phyloP scores from a whole-genome alignment of 176 grass and related monocot genomes.

The Triticum timopheevii region DNA sequence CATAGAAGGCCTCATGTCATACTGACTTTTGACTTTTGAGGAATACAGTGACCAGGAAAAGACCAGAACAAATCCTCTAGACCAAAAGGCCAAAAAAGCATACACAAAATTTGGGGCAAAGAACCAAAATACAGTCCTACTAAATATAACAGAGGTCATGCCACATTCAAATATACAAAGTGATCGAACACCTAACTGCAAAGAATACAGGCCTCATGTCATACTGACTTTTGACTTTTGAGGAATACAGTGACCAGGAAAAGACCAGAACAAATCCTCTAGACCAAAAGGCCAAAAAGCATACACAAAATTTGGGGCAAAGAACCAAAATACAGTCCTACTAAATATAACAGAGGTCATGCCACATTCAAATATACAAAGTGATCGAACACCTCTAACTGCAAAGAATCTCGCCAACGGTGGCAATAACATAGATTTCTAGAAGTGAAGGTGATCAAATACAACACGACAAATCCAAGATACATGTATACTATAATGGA shows the following conservation, averaged over 20 bases:
- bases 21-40: constrained; percentile 19
- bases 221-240: constrained; percentile 24
- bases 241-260: background rate
- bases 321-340: constrained; percentile 21
- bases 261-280: constrained; percentile 10
- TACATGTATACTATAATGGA: background rate
- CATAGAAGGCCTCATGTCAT: constrained; percentile 15
- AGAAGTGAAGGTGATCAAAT: constrained; percentile 20
- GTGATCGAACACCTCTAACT: constrained; percentile 14
- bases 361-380: constrained; percentile 1
- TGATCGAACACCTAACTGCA: constrained; percentile 14
- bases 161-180: background rate
- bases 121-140: constrained; percentile 22
- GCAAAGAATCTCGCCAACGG: constrained; percentile 12
- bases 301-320: background rate
- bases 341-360: constrained; percentile 17
- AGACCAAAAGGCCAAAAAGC: background rate
- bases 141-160: constrained; percentile 17
- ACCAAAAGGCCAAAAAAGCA: background rate
- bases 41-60: background rate
- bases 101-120: background rate
- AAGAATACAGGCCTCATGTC: constrained; percentile 16
- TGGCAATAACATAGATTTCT: constrained; percentile 9
- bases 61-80: constrained; percentile 9
- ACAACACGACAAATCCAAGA: constrained; percentile 4